Conservation (phyloP, 805 yeast genomes). For the Saccharomycopsis javanensis region DNA sequence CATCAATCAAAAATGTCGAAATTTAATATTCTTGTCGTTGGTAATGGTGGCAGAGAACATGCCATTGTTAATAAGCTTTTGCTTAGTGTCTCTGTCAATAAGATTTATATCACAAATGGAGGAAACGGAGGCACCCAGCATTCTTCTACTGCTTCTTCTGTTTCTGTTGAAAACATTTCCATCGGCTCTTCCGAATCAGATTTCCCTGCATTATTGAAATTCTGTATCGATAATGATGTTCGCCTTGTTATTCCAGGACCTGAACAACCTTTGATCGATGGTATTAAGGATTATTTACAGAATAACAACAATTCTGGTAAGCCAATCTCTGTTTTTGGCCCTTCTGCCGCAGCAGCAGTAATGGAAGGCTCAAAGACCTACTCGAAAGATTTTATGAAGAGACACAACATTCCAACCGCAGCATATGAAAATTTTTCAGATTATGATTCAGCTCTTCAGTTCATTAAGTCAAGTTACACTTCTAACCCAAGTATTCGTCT, state of each 20-base stretch:
- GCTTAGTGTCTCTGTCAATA: constrained; percentile 62
- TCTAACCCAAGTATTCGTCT: constrained; percentile 40
- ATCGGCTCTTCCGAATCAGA: constrained; percentile 58
- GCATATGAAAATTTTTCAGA: constrained; percentile 72
- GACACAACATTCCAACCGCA: constrained; percentile 92
- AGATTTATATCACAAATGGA: constrained; percentile 90
- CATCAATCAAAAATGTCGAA: background rate
- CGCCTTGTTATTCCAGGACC: constrained; percentile 92
- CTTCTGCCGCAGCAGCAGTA: constrained; percentile 78
- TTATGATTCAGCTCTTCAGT: constrained; percentile 64
- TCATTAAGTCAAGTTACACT: constrained; percentile 46
- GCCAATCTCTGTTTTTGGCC: constrained; percentile 91
- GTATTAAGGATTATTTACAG: constrained; percentile 58
- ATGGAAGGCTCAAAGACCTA: constrained; percentile 97
- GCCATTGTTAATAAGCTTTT: constrained; percentile 88
- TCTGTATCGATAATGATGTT: constrained; percentile 60
- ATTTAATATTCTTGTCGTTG: constrained; percentile 71
- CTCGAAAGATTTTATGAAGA: constrained; percentile 88
- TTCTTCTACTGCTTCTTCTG: constrained; percentile 35
- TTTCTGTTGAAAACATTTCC: constrained; percentile 41
- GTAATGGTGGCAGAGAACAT: constrained; percentile 99
- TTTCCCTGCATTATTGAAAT: constrained; percentile 59
- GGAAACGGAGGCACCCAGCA: constrained; percentile 84
- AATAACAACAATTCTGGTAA: constrained; percentile 23
- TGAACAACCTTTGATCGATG: constrained; percentile 97